Conservation (phyloP, 495 filamentous ascomycete genomes). For the Daldinia concentrica region DNA sequence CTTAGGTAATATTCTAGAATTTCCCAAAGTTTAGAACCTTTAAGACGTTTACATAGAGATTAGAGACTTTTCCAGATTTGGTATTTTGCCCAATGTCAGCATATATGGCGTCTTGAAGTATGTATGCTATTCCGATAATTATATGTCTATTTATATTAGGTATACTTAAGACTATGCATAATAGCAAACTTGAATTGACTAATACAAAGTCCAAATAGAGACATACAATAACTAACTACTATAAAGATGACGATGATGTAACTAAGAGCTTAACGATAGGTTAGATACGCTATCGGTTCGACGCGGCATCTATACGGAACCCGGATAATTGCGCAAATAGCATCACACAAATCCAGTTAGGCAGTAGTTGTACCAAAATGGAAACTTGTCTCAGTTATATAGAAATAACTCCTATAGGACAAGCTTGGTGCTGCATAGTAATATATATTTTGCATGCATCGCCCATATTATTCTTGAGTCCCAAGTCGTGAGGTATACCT, state of each 20-base stretch:
- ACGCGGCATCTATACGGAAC: background rate
- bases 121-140: background rate
- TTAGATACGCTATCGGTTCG: background rate
- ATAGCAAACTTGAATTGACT: background rate
- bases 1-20: constrained; percentile 36
- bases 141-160: background rate
- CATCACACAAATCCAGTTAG: no score
- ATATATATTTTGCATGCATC: background rate
- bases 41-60: background rate
- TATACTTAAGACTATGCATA: background rate
- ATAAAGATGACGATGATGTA: background rate
- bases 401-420: background rate
- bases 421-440: background rate
- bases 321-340: constrained; percentile 29
- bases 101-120: background rate
- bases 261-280: background rate
- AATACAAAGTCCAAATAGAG: background rate
- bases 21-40: background rate
- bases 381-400: constrained; percentile 10
- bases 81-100: background rate
- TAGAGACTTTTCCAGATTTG: background rate
- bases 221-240: background rate
- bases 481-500: background rate
- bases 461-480: no score
- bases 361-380: background rate